Evolutionary conservation across 2,329 filamentous ascomycete genomes (phyloP).

Genomic region (Aspergillus neotritici): DNA sequence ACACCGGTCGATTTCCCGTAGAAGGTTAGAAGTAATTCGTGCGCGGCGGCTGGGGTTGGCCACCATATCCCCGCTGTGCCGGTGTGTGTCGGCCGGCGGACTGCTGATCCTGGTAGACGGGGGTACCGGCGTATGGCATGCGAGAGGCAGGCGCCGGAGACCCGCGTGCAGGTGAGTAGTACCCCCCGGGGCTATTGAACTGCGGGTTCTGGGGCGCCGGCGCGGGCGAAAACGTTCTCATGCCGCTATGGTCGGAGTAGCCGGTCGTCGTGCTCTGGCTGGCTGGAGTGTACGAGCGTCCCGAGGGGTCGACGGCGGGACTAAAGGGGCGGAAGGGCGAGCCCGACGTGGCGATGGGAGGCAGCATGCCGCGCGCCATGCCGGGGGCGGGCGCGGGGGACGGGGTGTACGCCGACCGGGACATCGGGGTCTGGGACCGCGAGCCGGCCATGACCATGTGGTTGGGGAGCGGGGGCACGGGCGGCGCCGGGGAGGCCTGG

Average conservation of each 20-base stretch:
- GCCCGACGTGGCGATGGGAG: neutral
- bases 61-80: slow-evolving; percentile 10
- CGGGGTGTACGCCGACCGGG: neutral
- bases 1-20: neutral
- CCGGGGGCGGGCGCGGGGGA: too few species aligned
- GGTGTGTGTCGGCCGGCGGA: slow-evolving; percentile 16
- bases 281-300: slow-evolving; percentile 16
- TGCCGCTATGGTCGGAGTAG: slow-evolving; percentile 7
- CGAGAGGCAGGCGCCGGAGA: neutral
- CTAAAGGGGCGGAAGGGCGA: slow-evolving; percentile 18
- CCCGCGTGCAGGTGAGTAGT: neutral
- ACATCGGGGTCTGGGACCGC: slow-evolving; percentile 14
- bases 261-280: slow-evolving; percentile 7
- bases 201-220: neutral
- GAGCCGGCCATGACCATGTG: slow-evolving; percentile 21
- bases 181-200: too few species aligned
- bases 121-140: neutral
- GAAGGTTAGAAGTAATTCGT: slow-evolving; percentile 8
- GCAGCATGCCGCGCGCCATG: slow-evolving; percentile 4
- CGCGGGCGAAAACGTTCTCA: slow-evolving; percentile 4
- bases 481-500: slow-evolving; percentile 23
- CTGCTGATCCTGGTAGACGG: slow-evolving; percentile 17
- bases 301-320: slow-evolving; percentile 17
- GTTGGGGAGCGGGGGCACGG: slow-evolving; percentile 27
- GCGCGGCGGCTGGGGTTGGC: slow-evolving; percentile 6